These are phyloP conservation scores for Mariannaea sp. DNA, from an alignment of 2,329 filamentous ascomycete species.

Conservation along the genomic window DNA sequence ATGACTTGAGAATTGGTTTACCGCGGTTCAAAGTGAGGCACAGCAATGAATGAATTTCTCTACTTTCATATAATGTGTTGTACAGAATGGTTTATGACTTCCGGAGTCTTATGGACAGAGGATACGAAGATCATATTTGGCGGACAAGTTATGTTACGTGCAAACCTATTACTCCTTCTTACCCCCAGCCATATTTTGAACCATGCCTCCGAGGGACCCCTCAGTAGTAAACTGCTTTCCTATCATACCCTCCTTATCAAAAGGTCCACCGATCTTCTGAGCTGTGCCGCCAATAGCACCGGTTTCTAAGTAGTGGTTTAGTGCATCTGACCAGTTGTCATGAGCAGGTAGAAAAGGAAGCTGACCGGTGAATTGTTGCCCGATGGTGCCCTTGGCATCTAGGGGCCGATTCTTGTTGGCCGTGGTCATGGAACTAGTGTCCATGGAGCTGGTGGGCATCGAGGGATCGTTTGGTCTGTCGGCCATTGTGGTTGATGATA, in stretches of 20 bases:
- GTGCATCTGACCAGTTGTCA: neutral
- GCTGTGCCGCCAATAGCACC: conserved; percentile 57
- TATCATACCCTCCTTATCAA: conserved; percentile 56
- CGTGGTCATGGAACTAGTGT: neutral
- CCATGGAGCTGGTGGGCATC: neutral
- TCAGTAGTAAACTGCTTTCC: conserved; percentile 61
- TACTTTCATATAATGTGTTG: too few relatives aligned
- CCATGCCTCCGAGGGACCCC: conserved; percentile 57
- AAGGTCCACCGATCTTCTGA: conserved; percentile 55
- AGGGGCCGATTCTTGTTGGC: neutral
- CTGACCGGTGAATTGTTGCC: neutral
- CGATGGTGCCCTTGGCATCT: neutral
- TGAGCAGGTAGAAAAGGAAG: neutral
- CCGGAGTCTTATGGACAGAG: too few relatives aligned
- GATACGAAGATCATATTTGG: too few relatives aligned
- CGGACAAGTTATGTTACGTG: too few relatives aligned
- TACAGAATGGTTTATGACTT: too few relatives aligned
- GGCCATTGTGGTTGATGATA: neutral
- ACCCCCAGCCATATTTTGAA: conserved; percentile 53
- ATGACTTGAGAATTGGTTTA: neutral
- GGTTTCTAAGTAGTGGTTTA: neutral
- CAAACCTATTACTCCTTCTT: conserved; percentile 39
- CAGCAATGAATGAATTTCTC: too few relatives aligned
- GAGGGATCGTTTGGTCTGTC: neutral
- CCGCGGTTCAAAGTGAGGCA: too few relatives aligned